Base-by-base conservation (phyloP, 352 stramenopile species). In the Globisporangium uncinulatum region DNA sequence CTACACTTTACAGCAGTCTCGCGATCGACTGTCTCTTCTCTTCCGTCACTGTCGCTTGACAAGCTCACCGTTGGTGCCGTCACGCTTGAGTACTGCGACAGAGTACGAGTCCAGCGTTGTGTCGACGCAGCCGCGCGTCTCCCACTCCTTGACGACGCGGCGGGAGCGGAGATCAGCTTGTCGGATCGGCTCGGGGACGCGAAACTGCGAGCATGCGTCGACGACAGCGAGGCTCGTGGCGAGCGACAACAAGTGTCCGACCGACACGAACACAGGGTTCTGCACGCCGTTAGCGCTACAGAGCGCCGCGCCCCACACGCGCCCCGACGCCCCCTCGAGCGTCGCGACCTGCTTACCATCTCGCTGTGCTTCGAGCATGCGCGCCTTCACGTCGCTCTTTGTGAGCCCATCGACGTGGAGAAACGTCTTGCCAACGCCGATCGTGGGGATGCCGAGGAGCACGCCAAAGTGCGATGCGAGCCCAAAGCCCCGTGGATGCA, bases 391-490 rank as follows among this genome's bases (percentile, higher is more conserved):
- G 48, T 80, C 71, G 8, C 65, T 41, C 41, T 89, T 91, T 4
- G 89, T 92, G 34, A 94, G 76, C 13, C 89, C 87, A 55, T 96
- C 87, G 15, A 96, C 75, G 54, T 95, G 83, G 21, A 97, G 76
- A 58, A 97, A 95, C 4, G 79, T 94, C 65, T 96, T 95, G 37
- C 83, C 83, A 11, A 98, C 79, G 6, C 95, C 94, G 48, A 98
- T 87, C 0, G 89, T 98, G 4, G 87, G 86, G 47, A 98, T 84
- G n/a, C 72, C 67, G 43, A 79, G 80, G 8, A 95, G 70, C 21
- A 98, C 90, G 17, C 94, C 94, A 37, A 98, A 83, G 70, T 97
- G 94, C 34, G 84, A 97, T 13, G 95, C 95, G 2, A 98, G 74
- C 6, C 95, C 94, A 57, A 97, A 97, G 43, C 86, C 79, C 41